phyloP scores from a whole-genome alignment of 768 basidiomycete genomes.

The Pleurotus cornucopiae region DNA sequence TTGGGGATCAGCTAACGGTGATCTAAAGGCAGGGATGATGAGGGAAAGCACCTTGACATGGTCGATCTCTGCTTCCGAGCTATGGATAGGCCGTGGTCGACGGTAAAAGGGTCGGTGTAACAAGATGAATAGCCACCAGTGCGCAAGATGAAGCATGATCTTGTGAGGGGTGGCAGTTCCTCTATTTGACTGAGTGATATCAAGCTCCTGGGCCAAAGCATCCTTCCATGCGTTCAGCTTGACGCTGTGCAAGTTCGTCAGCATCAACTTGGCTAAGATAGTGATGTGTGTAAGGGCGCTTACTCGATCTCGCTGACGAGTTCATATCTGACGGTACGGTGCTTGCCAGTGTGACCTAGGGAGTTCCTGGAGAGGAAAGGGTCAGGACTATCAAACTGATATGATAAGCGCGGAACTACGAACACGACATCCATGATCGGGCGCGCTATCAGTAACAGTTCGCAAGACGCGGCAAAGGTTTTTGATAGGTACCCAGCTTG shows the following conservation, averaged over 20 bases:
- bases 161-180: constrained; percentile 48
- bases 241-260: constrained; percentile 24
- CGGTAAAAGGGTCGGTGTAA: constrained; percentile 56
- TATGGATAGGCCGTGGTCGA: constrained; percentile 32
- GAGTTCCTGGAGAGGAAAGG: constrained; percentile 30
- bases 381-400: neutral
- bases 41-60: constrained; percentile 44
- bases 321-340: constrained; percentile 37
- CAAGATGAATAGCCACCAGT: constrained; percentile 58
- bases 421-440: constrained; percentile 55
- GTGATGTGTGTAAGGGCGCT: constrained; percentile 14
- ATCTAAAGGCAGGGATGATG: constrained; percentile 15
- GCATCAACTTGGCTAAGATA: neutral
- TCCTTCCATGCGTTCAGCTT: constrained; percentile 47
- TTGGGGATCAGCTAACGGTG: constrained; percentile 15
- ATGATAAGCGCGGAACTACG: constrained; percentile 15
- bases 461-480: constrained; percentile 45
- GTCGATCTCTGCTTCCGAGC: constrained; percentile 34
- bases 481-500: constrained; percentile 41
- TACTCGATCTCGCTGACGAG: constrained; percentile 53
- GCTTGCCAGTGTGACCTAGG: constrained; percentile 33
- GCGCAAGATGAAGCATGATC: constrained; percentile 51
- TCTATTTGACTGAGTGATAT: constrained; percentile 43
- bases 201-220: constrained; percentile 39
- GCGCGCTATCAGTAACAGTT: constrained; percentile 43